Base-by-base conservation (phyloP, 75 land plant species). In the Pseudotsuga menziesii region DNA sequence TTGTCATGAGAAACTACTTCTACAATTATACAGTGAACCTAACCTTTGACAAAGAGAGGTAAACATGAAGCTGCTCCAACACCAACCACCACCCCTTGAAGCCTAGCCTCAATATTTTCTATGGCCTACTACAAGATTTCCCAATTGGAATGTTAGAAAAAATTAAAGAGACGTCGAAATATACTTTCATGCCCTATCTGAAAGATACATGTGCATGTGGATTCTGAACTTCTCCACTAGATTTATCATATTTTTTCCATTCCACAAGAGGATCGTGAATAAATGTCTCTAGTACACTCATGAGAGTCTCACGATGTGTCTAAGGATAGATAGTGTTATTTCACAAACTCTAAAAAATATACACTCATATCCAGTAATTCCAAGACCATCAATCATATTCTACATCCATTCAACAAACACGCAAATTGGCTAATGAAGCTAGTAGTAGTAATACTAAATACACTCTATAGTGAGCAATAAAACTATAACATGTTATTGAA, bases 371-470 rank as follows among this genome's bases (percentile, higher is more conserved):
- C 99, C 99, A 73, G 99, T 95, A 41, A 97, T 97, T 44, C 99
- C 99, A 69, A 97, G 84, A 14, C 99, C 99, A 91, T 97, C 99
- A 70, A 97, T 87, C 94, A 97, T 92, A 81, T 97, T 97, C 99
- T 97, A 89, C 79, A 78, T 44, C 20, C 60, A 26, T 5, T 17
- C 39, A 64, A 64, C 35, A 64, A 64, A 64, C 35, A 32, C 19
- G 15, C 41, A 64, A 64, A 32, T 32, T 32, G 19, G 69, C 29
- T 15, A 64, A 64, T 5, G 6, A 19, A 62, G 29, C 4, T 27
- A 62, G 66, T 62, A 13, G 35, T 16, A 26, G 63, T 27, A 62
- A 26, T 13, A 27, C 52, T 26, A 27, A 32, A 13, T 1, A 25
- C 17, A 64, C 39, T n/a, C n/a, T 64, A 7, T 36, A 64, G 5